These are phyloP conservation scores for Lasiodiplodia theobromae DNA, from an alignment of 2,329 filamentous ascomycete genomes.

Conservation along the genomic window DNA sequence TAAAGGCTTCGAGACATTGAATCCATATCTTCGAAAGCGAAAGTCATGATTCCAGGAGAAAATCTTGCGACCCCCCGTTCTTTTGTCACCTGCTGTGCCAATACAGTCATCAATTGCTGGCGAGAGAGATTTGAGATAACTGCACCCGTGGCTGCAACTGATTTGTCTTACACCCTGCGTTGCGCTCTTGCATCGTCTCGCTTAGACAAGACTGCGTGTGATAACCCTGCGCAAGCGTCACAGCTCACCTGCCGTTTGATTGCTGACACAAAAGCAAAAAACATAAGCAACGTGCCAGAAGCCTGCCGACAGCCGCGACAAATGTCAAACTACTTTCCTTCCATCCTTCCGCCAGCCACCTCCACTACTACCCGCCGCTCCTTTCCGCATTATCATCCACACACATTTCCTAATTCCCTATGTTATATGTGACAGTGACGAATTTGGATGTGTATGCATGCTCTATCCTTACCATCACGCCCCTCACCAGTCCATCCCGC, in stretches of 20 bases:
- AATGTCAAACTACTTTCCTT: too few relatives aligned
- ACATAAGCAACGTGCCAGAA: background rate
- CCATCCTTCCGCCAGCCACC: background rate
- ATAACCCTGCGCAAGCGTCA: constrained; percentile 4
- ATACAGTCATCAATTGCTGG: too few relatives aligned
- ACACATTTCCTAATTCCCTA: background rate
- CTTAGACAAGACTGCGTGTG: background rate
- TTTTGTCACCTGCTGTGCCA: too few relatives aligned
- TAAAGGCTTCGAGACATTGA: too few relatives aligned
- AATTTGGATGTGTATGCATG: background rate
- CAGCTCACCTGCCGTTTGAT: background rate
- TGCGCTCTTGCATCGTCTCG: background rate
- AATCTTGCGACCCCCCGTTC: too few relatives aligned
- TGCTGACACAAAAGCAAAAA: background rate
- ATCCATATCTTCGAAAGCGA: too few relatives aligned
- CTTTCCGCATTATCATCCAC: background rate
- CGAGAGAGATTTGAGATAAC: background rate
- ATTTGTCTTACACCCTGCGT: background rate
- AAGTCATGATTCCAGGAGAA: too few relatives aligned
- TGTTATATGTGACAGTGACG: background rate
- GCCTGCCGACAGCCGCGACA: too few relatives aligned
- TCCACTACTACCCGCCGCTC: background rate
- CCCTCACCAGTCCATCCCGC: background rate
- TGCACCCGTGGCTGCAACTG: background rate
- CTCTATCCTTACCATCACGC: background rate